Percentiles rank a stretch among this genome's conserved stretches.
phyloP scores from a whole-genome alignment of 768 basidiomycete species.

The Pilatotrama ljubarskyi region DNA sequence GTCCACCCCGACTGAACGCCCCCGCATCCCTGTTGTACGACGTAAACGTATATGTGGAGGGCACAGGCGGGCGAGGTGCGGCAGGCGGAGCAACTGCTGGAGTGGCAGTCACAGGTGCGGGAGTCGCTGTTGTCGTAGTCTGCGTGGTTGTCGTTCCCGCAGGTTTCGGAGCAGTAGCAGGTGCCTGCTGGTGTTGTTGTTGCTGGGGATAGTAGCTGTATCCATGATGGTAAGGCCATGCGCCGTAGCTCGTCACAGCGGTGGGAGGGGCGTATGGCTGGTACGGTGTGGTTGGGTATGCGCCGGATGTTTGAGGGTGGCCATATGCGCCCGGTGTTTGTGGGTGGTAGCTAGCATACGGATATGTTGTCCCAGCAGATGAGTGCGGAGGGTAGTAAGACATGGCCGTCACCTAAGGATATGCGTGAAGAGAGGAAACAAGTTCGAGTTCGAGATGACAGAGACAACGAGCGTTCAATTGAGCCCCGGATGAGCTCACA shows the following conservation, averaged over 20 bases:
- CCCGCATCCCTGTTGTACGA: slow-evolving; percentile 51
- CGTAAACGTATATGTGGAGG: slow-evolving; percentile 54
- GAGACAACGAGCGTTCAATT: too few species aligned
- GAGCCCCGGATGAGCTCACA: slow-evolving; percentile 1
- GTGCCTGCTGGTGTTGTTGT: slow-evolving; percentile 25
- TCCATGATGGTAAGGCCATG: slow-evolving; percentile 65
- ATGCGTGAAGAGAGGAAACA: not conserved
- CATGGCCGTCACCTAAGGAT: slow-evolving; percentile 20
- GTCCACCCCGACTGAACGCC: slow-evolving; percentile 46
- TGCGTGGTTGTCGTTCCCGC: slow-evolving; percentile 29
- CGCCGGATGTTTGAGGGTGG: slow-evolving; percentile 16
- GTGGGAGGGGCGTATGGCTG: slow-evolving; percentile 51
- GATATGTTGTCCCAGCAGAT: slow-evolving; percentile 55
- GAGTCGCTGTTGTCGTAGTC: slow-evolving; percentile 31
- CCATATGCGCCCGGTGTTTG: slow-evolving; percentile 27
- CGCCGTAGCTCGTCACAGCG: slow-evolving; percentile 66
- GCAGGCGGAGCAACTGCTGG: slow-evolving; percentile 18
- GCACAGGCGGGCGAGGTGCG: slow-evolving; percentile 33
- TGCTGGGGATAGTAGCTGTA: slow-evolving; percentile 53
- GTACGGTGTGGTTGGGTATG: slow-evolving; percentile 30
- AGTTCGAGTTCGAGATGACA: not conserved
- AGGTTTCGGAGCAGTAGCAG: slow-evolving; percentile 22
- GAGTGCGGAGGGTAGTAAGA: slow-evolving; percentile 38
- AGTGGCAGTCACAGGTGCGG: slow-evolving; percentile 13
- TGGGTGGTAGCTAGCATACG: slow-evolving; percentile 58